Conservation (phyloP, 2,329 filamentous ascomycete genomes). For the Helminthosporium solani region DNA sequence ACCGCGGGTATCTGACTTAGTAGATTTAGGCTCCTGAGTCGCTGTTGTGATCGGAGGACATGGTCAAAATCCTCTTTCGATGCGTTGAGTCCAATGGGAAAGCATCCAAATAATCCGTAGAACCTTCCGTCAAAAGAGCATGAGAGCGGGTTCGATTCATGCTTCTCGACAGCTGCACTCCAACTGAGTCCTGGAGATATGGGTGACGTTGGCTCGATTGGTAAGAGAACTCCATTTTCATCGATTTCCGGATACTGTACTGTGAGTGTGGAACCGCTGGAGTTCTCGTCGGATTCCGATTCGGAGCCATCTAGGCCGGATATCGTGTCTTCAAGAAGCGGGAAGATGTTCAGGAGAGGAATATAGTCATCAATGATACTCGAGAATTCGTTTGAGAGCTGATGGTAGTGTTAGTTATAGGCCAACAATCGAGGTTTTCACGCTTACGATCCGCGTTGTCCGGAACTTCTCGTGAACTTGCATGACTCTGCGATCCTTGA, state of each 20-base stretch:
- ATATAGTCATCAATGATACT: constrained; percentile 36
- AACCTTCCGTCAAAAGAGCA: constrained; percentile 30
- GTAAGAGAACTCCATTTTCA: constrained; percentile 27
- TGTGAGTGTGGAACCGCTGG: constrained; percentile 32
- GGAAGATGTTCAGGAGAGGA: constrained; percentile 30
- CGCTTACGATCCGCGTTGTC: constrained; percentile 29
- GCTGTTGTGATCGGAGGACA: constrained; percentile 34
- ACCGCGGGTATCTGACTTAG: constrained; percentile 26
- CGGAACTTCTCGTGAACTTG: constrained; percentile 38
- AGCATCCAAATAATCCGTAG: constrained; percentile 36
- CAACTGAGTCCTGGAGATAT: constrained; percentile 28
- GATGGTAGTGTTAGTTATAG: constrained; percentile 1
- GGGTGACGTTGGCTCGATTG: constrained; percentile 19
- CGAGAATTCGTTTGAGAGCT: constrained; percentile 33
- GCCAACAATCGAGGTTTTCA: neutral
- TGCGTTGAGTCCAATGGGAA: constrained; percentile 38
- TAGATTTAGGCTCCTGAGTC: constrained; percentile 31
- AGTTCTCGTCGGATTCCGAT: constrained; percentile 23
- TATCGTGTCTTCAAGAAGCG: constrained; percentile 25
- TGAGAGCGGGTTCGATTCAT: constrained; percentile 32
- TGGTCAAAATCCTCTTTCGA: constrained; percentile 34
- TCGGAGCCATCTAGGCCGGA: constrained; percentile 27
- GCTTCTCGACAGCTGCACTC: constrained; percentile 26
- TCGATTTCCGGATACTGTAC: constrained; percentile 38
- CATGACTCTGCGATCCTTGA: constrained; percentile 41